A percentile compares a stretch with the other conserved stretches of the same genome.
phyloP scores from a whole-genome alignment of 495 filamentous ascomycete genomes.

The Penicillium subrubescens region DNA sequence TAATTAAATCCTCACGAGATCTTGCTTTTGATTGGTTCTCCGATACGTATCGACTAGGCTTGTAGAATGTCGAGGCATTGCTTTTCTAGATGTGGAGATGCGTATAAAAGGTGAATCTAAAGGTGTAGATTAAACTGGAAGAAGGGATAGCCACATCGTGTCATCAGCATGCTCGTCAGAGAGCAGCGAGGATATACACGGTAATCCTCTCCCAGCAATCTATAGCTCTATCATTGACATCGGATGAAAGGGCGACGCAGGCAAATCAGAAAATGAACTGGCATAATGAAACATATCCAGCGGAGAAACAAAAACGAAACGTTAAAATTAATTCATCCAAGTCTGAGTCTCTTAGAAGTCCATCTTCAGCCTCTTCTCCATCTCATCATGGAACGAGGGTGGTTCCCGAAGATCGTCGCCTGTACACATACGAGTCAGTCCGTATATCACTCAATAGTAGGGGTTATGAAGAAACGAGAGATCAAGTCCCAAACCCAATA shows the following conservation, averaged over 20 bases:
- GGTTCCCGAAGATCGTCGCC: constrained; percentile 63
- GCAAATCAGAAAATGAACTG: constrained; percentile 21
- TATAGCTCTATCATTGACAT: constrained; percentile 26
- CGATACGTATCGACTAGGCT: neutral
- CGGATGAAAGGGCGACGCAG: constrained; percentile 2
- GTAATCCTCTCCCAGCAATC: constrained; percentile 13
- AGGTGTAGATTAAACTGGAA: neutral
- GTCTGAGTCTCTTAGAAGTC: constrained; percentile 49
- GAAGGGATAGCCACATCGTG: constrained; percentile 10
- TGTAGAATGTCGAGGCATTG: neutral
- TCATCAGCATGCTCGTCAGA: neutral
- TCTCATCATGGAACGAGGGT: constrained; percentile 82
- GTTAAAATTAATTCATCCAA: constrained; percentile 23
- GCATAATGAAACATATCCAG: constrained; percentile 12
- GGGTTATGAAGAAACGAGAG: neutral
- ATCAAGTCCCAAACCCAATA: neutral
- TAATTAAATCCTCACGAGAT: neutral
- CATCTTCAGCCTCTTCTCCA: constrained; percentile 86
- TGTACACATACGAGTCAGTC: constrained; percentile 32
- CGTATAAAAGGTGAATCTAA: neutral
- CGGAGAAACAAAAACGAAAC: constrained; percentile 8
- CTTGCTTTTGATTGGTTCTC: neutral
- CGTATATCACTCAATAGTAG: neutral
- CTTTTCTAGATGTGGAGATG: neutral
- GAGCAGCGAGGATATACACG: neutral